These are phyloP conservation scores for Calonectria honghensis DNA, from an alignment of 2,329 filamentous ascomycete genomes.

Conservation along the genomic window DNA sequence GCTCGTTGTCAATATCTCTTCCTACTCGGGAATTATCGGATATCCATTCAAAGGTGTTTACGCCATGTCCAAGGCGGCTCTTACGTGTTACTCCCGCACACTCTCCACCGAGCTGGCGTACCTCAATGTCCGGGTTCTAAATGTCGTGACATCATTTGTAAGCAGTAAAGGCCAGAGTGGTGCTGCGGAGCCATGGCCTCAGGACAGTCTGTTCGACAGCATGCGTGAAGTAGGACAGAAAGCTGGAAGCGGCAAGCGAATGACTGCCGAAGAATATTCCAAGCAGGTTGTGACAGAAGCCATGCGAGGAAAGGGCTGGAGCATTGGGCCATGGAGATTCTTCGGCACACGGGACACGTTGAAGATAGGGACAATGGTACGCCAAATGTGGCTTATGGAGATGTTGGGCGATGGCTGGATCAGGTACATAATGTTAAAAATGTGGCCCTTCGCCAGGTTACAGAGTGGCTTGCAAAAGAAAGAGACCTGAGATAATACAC, in stretches of 20 bases:
- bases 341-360: constrained; percentile 37
- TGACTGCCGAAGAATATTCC: constrained; percentile 39
- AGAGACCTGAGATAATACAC: neutral
- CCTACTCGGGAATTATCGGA: constrained; percentile 52
- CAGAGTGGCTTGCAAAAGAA: constrained; percentile 20
- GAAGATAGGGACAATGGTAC: constrained; percentile 30
- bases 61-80: constrained; percentile 65
- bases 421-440: constrained; percentile 35
- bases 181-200: constrained; percentile 34
- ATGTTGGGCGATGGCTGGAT: constrained; percentile 37
- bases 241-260: constrained; percentile 37
- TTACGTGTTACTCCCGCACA: constrained; percentile 60
- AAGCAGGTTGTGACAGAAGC: constrained; percentile 37
- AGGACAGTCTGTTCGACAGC: constrained; percentile 38
- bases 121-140: constrained; percentile 52
- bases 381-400: constrained; percentile 35
- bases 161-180: constrained; percentile 38
- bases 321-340: constrained; percentile 36
- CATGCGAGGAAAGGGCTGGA: constrained; percentile 39
- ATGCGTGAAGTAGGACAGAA: constrained; percentile 36
- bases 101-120: constrained; percentile 62
- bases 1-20: constrained; percentile 63
- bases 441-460: constrained; percentile 38
- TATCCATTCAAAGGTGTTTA: constrained; percentile 61
- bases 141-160: constrained; percentile 40